Conservation (phyloP, 176 grass and related monocot genomes). For the Zea luxurians region DNA sequence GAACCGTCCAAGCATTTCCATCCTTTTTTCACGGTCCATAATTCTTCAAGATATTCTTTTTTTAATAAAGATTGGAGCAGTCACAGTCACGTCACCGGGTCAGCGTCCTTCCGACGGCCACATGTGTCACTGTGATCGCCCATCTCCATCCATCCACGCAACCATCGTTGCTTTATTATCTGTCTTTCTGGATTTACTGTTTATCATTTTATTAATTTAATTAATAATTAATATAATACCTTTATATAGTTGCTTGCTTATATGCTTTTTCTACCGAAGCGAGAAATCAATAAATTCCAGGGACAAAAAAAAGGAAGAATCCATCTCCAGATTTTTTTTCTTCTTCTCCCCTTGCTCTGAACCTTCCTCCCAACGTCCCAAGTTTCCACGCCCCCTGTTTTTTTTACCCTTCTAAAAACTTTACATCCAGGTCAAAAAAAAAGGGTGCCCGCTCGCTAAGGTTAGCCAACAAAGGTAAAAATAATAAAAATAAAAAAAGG, state of each 20-base stretch:
- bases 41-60: not conserved
- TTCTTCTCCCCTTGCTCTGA: not conserved
- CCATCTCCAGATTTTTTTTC: conserved; percentile 6
- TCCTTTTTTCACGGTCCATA: not conserved
- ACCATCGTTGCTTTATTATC: not conserved
- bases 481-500: not conserved
- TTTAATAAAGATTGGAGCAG: not conserved
- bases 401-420: conserved; percentile 39
- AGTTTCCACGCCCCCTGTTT: conserved; percentile 9
- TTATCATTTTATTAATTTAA: not conserved
- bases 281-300: not conserved
- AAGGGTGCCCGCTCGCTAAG: conserved; percentile 37
- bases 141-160: conserved; percentile 1
- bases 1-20: conserved; percentile 15
- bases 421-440: conserved; percentile 54
- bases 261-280: not conserved
- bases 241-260: not conserved
- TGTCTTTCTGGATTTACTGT: not conserved
- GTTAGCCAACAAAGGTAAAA: conserved; percentile 44
- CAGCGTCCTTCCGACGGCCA: conserved; percentile 23
- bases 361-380: not conserved
- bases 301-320: not conserved
- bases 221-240: not conserved
- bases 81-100: conserved; percentile 15
- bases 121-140: not conserved